A percentile compares a stretch with the other conserved stretches of the same genome.
phyloP scores from a whole-genome alignment of 441 rosid species.

The Jatropha multifida region DNA sequence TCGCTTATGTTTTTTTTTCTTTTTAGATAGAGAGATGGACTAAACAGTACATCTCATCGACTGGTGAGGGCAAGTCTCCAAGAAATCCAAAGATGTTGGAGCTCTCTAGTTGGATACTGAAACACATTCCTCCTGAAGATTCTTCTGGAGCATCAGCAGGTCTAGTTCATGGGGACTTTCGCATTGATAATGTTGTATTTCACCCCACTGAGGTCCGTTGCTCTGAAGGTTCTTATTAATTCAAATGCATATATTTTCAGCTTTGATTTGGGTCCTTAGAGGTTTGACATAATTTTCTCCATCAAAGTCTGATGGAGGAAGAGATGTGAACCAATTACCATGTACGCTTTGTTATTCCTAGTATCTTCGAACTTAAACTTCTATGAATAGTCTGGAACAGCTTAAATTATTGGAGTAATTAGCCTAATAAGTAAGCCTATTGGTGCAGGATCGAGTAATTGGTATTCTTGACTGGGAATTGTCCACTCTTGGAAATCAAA shows the following conservation, averaged over 20 bases:
- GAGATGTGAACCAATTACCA: background rate
- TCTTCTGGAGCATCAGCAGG: constrained; percentile 67
- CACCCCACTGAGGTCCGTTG: constrained; percentile 81
- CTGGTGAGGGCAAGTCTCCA: constrained; percentile 70
- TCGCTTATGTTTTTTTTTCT: constrained; percentile 10
- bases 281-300: background rate
- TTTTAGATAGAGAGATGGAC: constrained; percentile 91
- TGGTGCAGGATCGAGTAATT: constrained; percentile 80
- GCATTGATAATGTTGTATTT: constrained; percentile 86
- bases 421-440: constrained; percentile 17
- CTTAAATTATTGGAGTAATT: background rate
- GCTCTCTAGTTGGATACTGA: constrained; percentile 67
- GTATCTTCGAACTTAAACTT: constrained; percentile 10
- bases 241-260: constrained; percentile 1
- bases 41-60: constrained; percentile 80
- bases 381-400: constrained; percentile 3
- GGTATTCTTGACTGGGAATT: constrained; percentile 97
- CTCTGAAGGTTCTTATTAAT: constrained; percentile 3
- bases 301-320: background rate
- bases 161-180: constrained; percentile 95
- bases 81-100: constrained; percentile 78
- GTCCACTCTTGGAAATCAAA: constrained; percentile 95
- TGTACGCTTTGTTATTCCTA: constrained; percentile 13
- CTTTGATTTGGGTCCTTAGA: background rate
- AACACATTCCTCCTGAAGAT: constrained; percentile 76